Base-by-base conservation (phyloP, 2,329 filamentous ascomycete species). In the Apiospora pterosperma region DNA sequence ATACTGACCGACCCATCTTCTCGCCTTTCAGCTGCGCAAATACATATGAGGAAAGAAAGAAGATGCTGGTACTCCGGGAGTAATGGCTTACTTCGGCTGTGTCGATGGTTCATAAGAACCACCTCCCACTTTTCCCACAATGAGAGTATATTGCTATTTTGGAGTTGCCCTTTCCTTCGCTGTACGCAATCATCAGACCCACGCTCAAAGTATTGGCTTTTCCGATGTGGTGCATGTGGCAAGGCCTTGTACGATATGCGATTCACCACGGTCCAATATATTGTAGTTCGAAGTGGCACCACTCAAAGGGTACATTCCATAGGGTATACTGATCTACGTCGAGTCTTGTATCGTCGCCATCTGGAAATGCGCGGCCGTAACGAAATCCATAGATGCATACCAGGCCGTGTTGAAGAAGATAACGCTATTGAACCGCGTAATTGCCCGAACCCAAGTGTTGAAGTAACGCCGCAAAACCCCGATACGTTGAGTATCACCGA, bases 401-500 rank as follows among this genome's bases (percentile, higher is more conserved):
- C 48, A 21, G 34, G 48, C 19, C 48, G 8, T 55, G 48, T 55
- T 55, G 28, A 28, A 48, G 34, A 55, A 34, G 48, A 34, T n/a
- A 55, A 34, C 28, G 48, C 28, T 19, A n/a, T 55, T 28, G 34
- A 34, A 34, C 4, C n/a, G 48, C 28, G 48, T 12, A 34, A 8
- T 55, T 55, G 28, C 28, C 48, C 48, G 2, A n/a, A n/a, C 48
- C 48, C 1, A n/a, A n/a, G 48, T 55, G 48, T 55, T 34, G 48
- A 55, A 55, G 19, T 55, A 55, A 31, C 48, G 48, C 48, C 48
- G n/a, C n/a, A n/a, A n/a, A n/a, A 55, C n/a, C 59, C 36, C 19
- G 48, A 63, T 61, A 66, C 65, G 65, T 66, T 66, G 65, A 66
- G 65, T 66, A 66, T 62, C 59, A 36, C n/a, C 61, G 62, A 48